Evolutionary conservation across 805 yeast species (phyloP).

Genomic region (Kurtzmaniella cleridarum): DNA sequence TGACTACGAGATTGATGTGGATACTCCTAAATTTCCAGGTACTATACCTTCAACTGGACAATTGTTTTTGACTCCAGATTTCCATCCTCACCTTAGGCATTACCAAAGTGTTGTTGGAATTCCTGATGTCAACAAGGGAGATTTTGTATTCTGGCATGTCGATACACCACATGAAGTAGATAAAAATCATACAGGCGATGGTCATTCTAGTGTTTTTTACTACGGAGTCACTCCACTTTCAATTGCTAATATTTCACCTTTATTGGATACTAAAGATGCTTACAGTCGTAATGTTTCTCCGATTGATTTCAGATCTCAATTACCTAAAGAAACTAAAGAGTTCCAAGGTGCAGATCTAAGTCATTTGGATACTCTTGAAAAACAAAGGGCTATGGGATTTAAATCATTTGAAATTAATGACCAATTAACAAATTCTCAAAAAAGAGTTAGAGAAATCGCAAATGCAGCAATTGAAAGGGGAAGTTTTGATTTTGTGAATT

Average conservation of each 20-base stretch:
- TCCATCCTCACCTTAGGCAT: conserved; percentile 31
- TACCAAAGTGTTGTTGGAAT: conserved; percentile 23
- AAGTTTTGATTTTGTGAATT: not conserved
- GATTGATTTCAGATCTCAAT: conserved; percentile 11
- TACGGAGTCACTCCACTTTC: conserved; percentile 31
- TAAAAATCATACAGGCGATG: conserved; percentile 24
- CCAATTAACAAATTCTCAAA: conserved; percentile 21
- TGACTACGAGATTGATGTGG: conserved; percentile 23
- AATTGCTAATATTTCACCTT: conserved; percentile 9
- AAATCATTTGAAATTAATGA: conserved; percentile 16
- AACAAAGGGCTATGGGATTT: conserved; percentile 20
- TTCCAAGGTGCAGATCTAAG: conserved; percentile 15
- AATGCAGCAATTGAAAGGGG: conserved; percentile 11
- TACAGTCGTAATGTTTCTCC: conserved; percentile 10
- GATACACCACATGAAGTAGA: conserved; percentile 40
- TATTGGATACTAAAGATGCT: conserved; percentile 11
- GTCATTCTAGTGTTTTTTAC: conserved; percentile 37
- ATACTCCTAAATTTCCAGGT: conserved; percentile 31
- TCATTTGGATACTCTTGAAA: conserved; percentile 14
- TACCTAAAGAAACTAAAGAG: conserved; percentile 11
- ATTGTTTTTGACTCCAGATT: conserved; percentile 15
- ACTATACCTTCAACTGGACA: conserved; percentile 33
- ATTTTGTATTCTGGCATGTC: conserved; percentile 40
- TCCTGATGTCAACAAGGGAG: conserved; percentile 38
- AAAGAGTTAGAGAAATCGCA: conserved; percentile 16